These are phyloP conservation scores for Fusarium clavum DNA, from an alignment of 2,329 filamentous ascomycete species.

Conservation along the genomic window DNA sequence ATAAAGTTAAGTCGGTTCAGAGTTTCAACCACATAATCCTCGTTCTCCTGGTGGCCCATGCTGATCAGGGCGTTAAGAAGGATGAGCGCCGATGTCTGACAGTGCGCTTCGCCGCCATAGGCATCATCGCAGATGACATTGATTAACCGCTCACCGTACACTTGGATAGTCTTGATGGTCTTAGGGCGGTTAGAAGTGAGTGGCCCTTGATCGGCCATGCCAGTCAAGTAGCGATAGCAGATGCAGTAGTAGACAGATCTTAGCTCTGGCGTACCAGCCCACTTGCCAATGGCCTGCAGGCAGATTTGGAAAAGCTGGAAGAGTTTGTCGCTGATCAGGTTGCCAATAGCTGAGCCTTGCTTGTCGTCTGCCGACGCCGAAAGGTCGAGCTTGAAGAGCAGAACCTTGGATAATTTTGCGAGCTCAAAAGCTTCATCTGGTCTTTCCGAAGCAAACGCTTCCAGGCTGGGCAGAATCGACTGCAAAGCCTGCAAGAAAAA, in stretches of 20 bases:
- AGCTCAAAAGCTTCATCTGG: conserved; percentile 79
- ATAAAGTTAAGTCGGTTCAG: conserved; percentile 91
- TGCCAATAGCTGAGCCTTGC: conserved; percentile 65
- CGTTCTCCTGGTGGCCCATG: conserved; percentile 77
- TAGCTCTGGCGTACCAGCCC: conserved; percentile 75
- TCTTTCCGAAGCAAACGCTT: conserved; percentile 77
- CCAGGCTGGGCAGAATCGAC: conserved; percentile 87
- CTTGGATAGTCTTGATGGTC: conserved; percentile 77
- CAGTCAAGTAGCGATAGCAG: conserved; percentile 84
- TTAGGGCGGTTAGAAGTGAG: conserved; percentile 63
- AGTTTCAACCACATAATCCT: conserved; percentile 79
- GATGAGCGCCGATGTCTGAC: conserved; percentile 86
- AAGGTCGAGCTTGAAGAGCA: conserved; percentile 79
- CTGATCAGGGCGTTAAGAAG: conserved; percentile 83
- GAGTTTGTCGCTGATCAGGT: conserved; percentile 87
- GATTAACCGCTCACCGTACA: conserved; percentile 80
- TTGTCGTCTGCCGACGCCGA: conserved; percentile 54
- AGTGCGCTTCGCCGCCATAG: conserved; percentile 82
- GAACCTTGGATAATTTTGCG: conserved; percentile 77
- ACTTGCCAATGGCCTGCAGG: conserved; percentile 80
- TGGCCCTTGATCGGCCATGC: conserved; percentile 69
- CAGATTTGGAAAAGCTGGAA: conserved; percentile 92
- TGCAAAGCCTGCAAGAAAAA: conserved; percentile 90
- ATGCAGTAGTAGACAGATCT: conserved; percentile 92
- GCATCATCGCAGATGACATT: conserved; percentile 94